Conservation (phyloP, 1,284 basidiomycete genomes). For the Inonotus hispidus region DNA sequence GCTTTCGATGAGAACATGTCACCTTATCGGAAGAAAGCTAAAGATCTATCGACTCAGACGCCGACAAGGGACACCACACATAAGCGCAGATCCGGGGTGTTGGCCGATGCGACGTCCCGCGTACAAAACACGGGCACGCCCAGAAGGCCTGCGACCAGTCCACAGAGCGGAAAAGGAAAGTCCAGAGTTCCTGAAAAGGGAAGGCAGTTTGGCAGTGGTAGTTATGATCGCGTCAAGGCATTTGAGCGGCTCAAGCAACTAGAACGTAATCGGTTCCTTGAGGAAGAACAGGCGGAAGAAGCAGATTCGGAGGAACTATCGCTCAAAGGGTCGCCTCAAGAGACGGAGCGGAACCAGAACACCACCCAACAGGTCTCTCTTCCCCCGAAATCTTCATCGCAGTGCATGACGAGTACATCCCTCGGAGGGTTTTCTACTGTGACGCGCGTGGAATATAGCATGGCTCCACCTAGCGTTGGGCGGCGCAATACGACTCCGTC, state of each 20-base stretch:
- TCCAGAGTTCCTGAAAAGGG: neutral
- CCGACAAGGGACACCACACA: conserved; percentile 3
- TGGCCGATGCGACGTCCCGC: conserved; percentile 19
- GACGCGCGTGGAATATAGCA: conserved; percentile 5
- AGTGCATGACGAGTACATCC: conserved; percentile 1
- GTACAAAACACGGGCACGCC: conserved; percentile 3
- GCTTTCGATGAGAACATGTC: conserved; percentile 10
- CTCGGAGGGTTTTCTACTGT: conserved; percentile 6
- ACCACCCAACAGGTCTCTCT: neutral
- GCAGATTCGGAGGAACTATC: conserved; percentile 16
- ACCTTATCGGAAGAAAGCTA: neutral
- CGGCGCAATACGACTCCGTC: conserved; percentile 5
- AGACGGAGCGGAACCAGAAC: neutral
- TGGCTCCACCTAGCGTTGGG: neutral
- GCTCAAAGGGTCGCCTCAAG: neutral
- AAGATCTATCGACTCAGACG: neutral
- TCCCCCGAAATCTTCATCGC: conserved; percentile 7
- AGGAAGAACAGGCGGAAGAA: conserved; percentile 24
- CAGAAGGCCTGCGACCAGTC: neutral
- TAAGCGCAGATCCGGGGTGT: conserved; percentile 11
- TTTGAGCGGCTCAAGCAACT: conserved; percentile 38
- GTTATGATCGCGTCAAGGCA: conserved; percentile 18
- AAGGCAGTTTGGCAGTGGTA: conserved; percentile 14
- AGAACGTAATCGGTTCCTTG: conserved; percentile 27
- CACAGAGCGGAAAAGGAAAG: neutral